A percentile compares a stretch with the other conserved stretches of the same genome.
Conservation (phyloP, 148 eudicot genomes). For the Rheum nobile region DNA sequence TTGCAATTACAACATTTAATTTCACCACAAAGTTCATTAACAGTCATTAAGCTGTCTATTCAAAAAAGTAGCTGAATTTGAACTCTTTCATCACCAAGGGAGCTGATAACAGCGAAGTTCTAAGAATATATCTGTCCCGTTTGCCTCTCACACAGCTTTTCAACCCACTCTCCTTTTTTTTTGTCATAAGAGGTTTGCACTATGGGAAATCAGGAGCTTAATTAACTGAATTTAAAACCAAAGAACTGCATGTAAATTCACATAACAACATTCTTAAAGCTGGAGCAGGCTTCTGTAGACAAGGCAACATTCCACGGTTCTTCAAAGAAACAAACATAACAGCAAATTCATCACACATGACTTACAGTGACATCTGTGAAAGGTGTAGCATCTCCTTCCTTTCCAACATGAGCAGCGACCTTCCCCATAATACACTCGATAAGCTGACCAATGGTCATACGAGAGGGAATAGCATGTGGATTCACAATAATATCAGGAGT, state of each 20-base stretch:
- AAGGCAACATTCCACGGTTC: background rate
- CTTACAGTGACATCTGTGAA: constrained; percentile 97
- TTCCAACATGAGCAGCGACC: constrained; percentile 98
- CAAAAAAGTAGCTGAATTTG: background rate
- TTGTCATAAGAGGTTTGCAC: no score
- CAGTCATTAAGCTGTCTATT: background rate
- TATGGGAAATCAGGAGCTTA: no score
- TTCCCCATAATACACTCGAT: constrained; percentile 99
- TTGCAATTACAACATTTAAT: background rate
- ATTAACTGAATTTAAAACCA: background rate
- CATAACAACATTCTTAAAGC: background rate
- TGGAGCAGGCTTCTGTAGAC: background rate
- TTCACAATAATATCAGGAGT: constrained; percentile 92
- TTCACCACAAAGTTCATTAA: background rate
- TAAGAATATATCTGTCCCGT: background rate
- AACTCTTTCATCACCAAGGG: background rate
- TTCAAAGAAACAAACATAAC: background rate
- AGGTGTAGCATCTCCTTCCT: constrained; percentile 99
- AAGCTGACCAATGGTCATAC: constrained; percentile 98
- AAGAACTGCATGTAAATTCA: background rate
- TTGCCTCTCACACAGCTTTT: background rate
- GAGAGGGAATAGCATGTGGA: constrained; percentile 98
- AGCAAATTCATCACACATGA: constrained; percentile 2
- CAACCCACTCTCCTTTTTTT: background rate
- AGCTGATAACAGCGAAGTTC: background rate